Base-by-base conservation (phyloP, 2,329 filamentous ascomycete species). In the Colletotrichum simmondsii region DNA sequence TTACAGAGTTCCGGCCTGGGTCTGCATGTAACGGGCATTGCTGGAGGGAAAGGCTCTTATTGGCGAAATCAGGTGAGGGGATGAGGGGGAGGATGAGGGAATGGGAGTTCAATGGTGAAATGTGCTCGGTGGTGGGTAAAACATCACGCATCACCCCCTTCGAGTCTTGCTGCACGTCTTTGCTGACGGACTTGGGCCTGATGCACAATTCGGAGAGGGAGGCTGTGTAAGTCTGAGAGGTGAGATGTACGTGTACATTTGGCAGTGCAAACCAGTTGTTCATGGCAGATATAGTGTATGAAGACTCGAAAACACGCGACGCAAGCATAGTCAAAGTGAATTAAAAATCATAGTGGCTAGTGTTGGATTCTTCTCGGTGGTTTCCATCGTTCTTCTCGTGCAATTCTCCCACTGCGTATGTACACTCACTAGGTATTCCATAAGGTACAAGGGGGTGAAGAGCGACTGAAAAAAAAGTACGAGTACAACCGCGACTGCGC, bases 111-210 rank as follows among this genome's bases (percentile, higher is more conserved):
- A n/a, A 46, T 46, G 42, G 42, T 46, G 19, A 46, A n/a, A 46
- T 46, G 68, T 69, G 70, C 70, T 72, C 70, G 65, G 70, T 56
- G 59, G 26, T 60, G 30, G 59, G 49, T 72, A 56, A 69, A 72
- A 72, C 65, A 59, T 69, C 59, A 26, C 42, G n/a, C 65, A 52
- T 59, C n/a, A 49, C 19, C 42, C 42, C 19, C 19, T 49, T 49
- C n/a, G 16, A 4, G 16, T 49, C 19, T 49, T 49, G 56, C 68
- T 70, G 67, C 67, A 70, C 69, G 69, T 62, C 28, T 69, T 72
- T 70, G 70, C 65, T 69, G 70, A 72, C 70, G 70, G 65, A 63
- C 35, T 30, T 62, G 54, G 46, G 32, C 56, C 53, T 62, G 37
- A 66, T 53, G 58, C 58, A 57, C 52, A 22, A 22, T n/a, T 64